These are phyloP conservation scores for Lithocarpus polystachyus DNA, from an alignment of 306 rosid genomes.

Conservation along the genomic window DNA sequence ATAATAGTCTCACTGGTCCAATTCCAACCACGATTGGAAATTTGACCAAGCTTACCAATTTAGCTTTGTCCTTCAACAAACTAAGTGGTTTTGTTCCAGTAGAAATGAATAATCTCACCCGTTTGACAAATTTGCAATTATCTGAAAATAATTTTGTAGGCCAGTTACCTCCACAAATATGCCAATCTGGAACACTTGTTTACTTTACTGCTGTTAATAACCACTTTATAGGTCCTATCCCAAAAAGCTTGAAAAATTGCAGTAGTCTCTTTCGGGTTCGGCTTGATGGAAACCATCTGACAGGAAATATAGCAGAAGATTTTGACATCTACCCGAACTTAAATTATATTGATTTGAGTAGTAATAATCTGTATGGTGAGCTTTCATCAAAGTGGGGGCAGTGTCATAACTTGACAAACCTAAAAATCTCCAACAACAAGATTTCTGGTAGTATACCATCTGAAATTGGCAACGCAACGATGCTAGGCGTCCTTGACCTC, in stretches of 20 bases:
- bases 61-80: not conserved
- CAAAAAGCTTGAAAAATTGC: no score
- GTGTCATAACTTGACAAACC: not conserved
- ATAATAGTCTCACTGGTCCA: not conserved
- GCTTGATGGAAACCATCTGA: slow-evolving; percentile 23
- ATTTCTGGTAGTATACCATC: not conserved
- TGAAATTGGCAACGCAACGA: not conserved
- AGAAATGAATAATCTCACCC: not conserved
- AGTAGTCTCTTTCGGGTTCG: slow-evolving; percentile 25
- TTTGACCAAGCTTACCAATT: not conserved
- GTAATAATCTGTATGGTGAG: not conserved
- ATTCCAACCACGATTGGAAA: slow-evolving; percentile 17
- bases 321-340: slow-evolving; percentile 38
- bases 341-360: slow-evolving; percentile 10
- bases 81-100: not conserved
- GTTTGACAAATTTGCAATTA: not conserved
- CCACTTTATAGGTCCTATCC: no score
- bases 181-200: not conserved
- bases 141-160: not conserved
- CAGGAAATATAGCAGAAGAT: slow-evolving; percentile 34
- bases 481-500: slow-evolving; percentile 18
- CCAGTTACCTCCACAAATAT: not conserved
- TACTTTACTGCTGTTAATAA: fast-evolving
- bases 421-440: not conserved
- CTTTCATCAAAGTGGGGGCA: not conserved